phyloP scores from a whole-genome alignment of 352 stramenopile species.

The Globisporangium alternatum region DNA sequence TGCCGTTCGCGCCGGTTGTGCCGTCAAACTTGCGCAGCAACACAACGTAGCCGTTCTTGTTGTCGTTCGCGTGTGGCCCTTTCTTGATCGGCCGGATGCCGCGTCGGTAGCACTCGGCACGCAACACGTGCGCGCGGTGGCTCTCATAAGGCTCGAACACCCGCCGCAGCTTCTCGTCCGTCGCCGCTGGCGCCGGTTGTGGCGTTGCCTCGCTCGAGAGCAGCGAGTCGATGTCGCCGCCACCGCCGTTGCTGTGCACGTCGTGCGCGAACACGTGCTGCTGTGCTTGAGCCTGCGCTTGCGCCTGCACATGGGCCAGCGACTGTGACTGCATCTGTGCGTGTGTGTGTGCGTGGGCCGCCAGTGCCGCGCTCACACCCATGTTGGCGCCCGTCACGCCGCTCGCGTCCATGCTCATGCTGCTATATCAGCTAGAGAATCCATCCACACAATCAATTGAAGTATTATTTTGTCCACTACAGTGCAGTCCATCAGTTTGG shows the following conservation, averaged over 20 bases:
- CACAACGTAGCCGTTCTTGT: conserved; percentile 78
- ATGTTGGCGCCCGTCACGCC: conserved; percentile 3
- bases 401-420: neutral
- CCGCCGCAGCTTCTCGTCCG: conserved; percentile 32
- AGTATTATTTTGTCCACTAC: neutral
- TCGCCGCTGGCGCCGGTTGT: conserved; percentile 23
- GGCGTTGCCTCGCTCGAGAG: conserved; percentile 31
- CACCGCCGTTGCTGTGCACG: conserved; percentile 42
- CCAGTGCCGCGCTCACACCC: conserved; percentile 5
- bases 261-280: conserved; percentile 27
- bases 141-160: conserved; percentile 72
- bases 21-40: conserved; percentile 64
- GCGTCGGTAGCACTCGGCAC: conserved; percentile 76
- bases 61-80: conserved; percentile 80
- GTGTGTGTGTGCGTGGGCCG: conserved; percentile 1
- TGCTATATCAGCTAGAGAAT: neutral
- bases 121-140: conserved; percentile 68
- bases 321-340: neutral
- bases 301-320: neutral
- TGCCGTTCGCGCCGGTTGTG: conserved; percentile 16
- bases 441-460: neutral
- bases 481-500: neutral
- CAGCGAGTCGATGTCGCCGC: conserved; percentile 68
- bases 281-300: neutral
- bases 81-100: conserved; percentile 79